A percentile compares a stretch with the other conserved stretches of the same genome.
Conservation (phyloP, 345 rosid genomes). For the Alliaria petiolata region DNA sequence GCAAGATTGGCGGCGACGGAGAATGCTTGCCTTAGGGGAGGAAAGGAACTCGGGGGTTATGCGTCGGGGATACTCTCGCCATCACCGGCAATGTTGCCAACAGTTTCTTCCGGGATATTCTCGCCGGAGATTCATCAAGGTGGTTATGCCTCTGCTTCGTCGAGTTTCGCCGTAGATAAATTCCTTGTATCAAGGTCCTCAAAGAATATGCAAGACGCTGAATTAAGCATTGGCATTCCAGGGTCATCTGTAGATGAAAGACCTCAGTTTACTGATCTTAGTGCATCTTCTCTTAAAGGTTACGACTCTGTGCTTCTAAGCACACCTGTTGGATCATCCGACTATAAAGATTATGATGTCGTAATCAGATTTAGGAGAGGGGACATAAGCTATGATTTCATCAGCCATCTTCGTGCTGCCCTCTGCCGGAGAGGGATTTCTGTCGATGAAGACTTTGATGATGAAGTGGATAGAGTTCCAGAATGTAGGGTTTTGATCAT, state of each 20-base stretch:
- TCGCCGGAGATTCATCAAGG: constrained; percentile 41
- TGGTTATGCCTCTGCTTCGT: too few relatives aligned
- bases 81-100: constrained; percentile 50
- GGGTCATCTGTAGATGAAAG: too few relatives aligned
- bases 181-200: too few relatives aligned
- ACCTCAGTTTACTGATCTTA: too few relatives aligned
- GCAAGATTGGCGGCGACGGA: constrained; percentile 78
- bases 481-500: constrained; percentile 15
- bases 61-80: constrained; percentile 77
- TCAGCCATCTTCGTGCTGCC: constrained; percentile 18
- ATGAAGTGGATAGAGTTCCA: background rate
- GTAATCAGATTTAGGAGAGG: constrained; percentile 1
- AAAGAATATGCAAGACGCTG: too few relatives aligned
- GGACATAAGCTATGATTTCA: background rate
- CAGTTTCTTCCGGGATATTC: constrained; percentile 46
- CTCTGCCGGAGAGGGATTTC: constrained; percentile 20
- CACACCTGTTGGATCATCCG: too few relatives aligned
- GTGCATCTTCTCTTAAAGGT: too few relatives aligned
- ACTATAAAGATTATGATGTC: constrained; percentile 2
- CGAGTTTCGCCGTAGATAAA: too few relatives aligned
- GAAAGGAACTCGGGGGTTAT: constrained; percentile 35
- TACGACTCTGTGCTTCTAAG: too few relatives aligned
- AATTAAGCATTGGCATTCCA: too few relatives aligned
- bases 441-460: background rate
- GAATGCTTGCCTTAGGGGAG: constrained; percentile 52